Evolutionary conservation across 2,329 filamentous ascomycete genomes (phyloP).

Genomic region (Monilinia polystroma): DNA sequence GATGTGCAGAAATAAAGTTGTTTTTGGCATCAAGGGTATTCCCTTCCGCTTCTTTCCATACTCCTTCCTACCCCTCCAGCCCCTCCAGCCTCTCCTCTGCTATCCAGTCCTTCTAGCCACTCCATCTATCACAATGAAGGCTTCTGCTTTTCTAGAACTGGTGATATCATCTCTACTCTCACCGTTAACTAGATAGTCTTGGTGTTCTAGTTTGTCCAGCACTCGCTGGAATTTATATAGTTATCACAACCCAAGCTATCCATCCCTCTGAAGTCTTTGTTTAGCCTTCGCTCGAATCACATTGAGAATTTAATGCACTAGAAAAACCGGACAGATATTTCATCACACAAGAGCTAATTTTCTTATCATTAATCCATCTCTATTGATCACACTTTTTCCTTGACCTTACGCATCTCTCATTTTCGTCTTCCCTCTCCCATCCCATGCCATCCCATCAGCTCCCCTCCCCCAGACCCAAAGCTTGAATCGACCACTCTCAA

Average conservation of each 20-base stretch:
- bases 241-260: neutral
- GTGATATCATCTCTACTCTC: neutral
- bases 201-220: neutral
- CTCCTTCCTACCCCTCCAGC: too few relatives aligned
- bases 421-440: neutral
- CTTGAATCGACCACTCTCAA: constrained; percentile 9
- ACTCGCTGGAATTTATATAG: neutral
- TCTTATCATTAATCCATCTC: constrained; percentile 18
- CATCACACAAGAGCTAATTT: constrained; percentile 4
- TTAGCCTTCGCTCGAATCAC: neutral
- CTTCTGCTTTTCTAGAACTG: too few relatives aligned
- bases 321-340: neutral
- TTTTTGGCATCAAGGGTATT: too few relatives aligned
- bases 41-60: too few relatives aligned
- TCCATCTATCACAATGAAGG: too few relatives aligned
- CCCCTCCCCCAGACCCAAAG: neutral
- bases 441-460: neutral
- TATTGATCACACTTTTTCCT: neutral
- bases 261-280: neutral
- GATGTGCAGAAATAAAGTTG: neutral
- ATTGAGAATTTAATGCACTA: neutral
- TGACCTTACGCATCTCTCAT: neutral
- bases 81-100: too few relatives aligned
- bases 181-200: neutral
- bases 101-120: too few relatives aligned